Percentiles rank a stretch among this genome's conserved stretches.
phyloP scores from a whole-genome alignment of 179 eudicot genomes.

The Heliamphora ciliata region DNA sequence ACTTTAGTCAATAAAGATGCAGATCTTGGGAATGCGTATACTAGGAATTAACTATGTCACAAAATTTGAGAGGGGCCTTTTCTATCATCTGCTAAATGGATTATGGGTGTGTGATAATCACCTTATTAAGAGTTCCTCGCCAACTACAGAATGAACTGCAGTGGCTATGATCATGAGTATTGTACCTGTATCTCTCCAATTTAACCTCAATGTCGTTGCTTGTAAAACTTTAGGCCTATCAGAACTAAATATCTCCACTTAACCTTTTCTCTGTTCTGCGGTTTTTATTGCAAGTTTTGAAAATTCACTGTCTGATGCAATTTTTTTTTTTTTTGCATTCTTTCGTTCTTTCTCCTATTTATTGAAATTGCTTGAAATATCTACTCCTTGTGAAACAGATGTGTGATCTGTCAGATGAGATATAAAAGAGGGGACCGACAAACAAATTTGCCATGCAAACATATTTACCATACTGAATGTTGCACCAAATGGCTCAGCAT shows the following conservation, averaged over 20 bases:
- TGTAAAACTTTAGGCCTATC: not conserved
- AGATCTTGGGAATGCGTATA: not conserved
- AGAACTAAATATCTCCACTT: not conserved
- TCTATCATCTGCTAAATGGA: not conserved
- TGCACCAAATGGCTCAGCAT: conserved; percentile 78
- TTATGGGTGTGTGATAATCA: not conserved
- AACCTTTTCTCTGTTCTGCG: too few relatives aligned
- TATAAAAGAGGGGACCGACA: conserved; percentile 58
- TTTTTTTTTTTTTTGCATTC: not conserved
- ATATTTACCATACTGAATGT: conserved; percentile 58
- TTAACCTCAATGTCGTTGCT: not conserved
- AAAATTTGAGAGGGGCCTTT: not conserved
- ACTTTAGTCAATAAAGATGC: not conserved
- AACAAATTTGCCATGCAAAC: conserved; percentile 72
- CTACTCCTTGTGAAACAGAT: conserved; percentile 29
- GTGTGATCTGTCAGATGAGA: conserved; percentile 78
- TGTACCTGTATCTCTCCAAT: not conserved
- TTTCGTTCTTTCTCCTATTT: not conserved
- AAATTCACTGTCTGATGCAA: not conserved
- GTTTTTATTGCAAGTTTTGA: not conserved
- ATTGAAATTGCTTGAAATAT: not conserved
- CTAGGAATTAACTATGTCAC: not conserved
- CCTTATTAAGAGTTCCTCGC: not conserved
- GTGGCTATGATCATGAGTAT: too few relatives aligned
- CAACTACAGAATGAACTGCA: not conserved